A percentile compares a stretch with the other conserved stretches of the same genome.
Conservation (phyloP, 2,329 filamentous ascomycete genomes). For the Aspergillus sergii region DNA sequence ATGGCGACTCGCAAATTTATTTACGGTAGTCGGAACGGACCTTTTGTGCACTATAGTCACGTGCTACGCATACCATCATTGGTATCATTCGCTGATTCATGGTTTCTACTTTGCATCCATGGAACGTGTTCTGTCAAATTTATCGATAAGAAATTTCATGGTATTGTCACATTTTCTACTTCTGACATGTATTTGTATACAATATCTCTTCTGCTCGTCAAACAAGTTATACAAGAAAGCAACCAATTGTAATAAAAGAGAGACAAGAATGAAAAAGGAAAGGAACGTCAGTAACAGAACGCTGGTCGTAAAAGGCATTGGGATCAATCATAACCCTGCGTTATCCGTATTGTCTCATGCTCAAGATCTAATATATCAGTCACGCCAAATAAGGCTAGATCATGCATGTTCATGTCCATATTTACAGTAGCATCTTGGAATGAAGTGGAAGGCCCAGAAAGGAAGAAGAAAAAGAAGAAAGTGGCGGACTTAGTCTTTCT, state of each 20-base stretch:
- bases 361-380: slow-evolving; percentile 14
- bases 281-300: slow-evolving; percentile 23
- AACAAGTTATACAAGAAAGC: background rate
- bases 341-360: slow-evolving; percentile 29
- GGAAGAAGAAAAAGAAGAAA: slow-evolving; percentile 5
- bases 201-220: background rate
- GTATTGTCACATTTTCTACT: background rate
- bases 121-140: background rate
- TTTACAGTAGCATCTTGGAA: slow-evolving; percentile 19
- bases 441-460: slow-evolving; percentile 6
- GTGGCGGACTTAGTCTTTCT: slow-evolving; percentile 30
- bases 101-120: too few relatives aligned
- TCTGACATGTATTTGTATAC: background rate
- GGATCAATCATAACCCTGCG: slow-evolving; percentile 36
- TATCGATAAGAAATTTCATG: background rate
- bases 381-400: slow-evolving; percentile 14
- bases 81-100: background rate
- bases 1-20: slow-evolving; percentile 34
- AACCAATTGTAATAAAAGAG: slow-evolving; percentile 4
- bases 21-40: slow-evolving; percentile 25
- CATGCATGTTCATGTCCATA: slow-evolving; percentile 22
- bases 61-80: slow-evolving; percentile 17
- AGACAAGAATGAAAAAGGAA: slow-evolving; percentile 14
- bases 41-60: slow-evolving; percentile 22
- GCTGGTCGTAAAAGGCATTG: slow-evolving; percentile 32